Evolutionary conservation across 2,329 filamentous ascomycete genomes (phyloP).

Genomic region (Rhexocercosporidium sp.): DNA sequence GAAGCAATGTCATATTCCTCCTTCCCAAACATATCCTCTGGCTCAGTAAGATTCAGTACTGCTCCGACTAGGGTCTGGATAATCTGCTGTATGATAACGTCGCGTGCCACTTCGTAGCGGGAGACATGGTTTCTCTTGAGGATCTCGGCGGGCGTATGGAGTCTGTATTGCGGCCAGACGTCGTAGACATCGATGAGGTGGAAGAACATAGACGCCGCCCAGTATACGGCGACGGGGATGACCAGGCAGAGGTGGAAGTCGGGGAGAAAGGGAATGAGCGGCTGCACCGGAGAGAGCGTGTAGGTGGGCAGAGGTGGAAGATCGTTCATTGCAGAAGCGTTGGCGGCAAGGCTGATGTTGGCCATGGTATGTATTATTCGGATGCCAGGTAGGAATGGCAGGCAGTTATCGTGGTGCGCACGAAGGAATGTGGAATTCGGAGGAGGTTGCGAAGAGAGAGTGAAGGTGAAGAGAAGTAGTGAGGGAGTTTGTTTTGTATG

Average conservation of each 20-base stretch:
- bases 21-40: constrained; percentile 73
- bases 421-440: constrained; percentile 36
- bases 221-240: constrained; percentile 84
- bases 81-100: constrained; percentile 90
- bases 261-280: constrained; percentile 77
- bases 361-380: constrained; percentile 43
- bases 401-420: constrained; percentile 44
- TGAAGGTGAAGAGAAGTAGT: background rate
- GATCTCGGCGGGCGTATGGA: constrained; percentile 94
- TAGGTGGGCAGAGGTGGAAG: constrained; percentile 89
- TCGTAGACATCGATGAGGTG: constrained; percentile 86
- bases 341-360: constrained; percentile 49
- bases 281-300: constrained; percentile 69
- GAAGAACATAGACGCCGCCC: constrained; percentile 79
- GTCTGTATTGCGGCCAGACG: constrained; percentile 85
- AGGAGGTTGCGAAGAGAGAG: constrained; percentile 12
- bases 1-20: constrained; percentile 87
- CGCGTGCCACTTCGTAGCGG: constrained; percentile 83
- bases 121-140: constrained; percentile 87
- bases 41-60: constrained; percentile 73
- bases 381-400: constrained; percentile 26
- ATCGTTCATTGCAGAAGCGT: constrained; percentile 53
- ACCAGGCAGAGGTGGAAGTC: constrained; percentile 81
- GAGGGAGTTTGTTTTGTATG: constrained; percentile 9
- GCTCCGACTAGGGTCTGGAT: constrained; percentile 80